Conservation (phyloP, 108 stramenopile species). For the Skeletonema grethae region DNA sequence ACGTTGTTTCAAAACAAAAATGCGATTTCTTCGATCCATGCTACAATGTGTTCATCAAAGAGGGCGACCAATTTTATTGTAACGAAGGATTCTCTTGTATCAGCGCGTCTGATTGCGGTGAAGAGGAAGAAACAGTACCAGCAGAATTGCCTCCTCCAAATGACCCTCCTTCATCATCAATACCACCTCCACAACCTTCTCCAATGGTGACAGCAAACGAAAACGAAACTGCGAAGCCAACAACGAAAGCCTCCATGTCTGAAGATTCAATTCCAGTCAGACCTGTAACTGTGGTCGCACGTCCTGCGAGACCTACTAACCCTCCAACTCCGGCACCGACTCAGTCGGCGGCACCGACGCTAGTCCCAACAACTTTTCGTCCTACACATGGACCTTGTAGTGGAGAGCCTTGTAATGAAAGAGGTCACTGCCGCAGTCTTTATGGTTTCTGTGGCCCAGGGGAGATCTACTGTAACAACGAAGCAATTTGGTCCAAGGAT, state of each 20-base stretch:
- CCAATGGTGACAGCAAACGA: background rate
- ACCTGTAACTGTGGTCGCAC: background rate
- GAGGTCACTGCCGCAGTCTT: slow-evolving; percentile 33
- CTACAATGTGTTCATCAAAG: slow-evolving; percentile 28
- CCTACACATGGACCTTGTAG: slow-evolving; percentile 34
- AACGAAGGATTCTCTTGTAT: slow-evolving; percentile 30
- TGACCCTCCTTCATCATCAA: background rate
- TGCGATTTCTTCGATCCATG: slow-evolving; percentile 39
- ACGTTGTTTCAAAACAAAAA: slow-evolving; percentile 35
- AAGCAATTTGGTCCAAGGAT: slow-evolving; percentile 41
- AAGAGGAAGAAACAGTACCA: slow-evolving; percentile 1
- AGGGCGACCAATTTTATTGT: slow-evolving; percentile 45
- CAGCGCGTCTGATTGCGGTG: slow-evolving; percentile 18
- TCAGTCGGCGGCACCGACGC: slow-evolving; percentile 9
- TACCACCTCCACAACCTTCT: slow-evolving; percentile 4
- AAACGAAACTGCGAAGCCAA: background rate
- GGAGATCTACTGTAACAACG: slow-evolving; percentile 40
- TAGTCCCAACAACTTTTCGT: slow-evolving; percentile 10
- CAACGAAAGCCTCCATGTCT: background rate
- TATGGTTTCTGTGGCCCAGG: slow-evolving; percentile 51
- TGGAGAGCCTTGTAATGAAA: slow-evolving; percentile 16
- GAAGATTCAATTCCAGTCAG: background rate
- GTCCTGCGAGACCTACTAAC: background rate
- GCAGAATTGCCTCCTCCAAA: slow-evolving; percentile 4
- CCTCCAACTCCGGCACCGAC: slow-evolving; percentile 5